Base-by-base conservation (phyloP, 768 basidiomycete species). In the Suillus variegatus region DNA sequence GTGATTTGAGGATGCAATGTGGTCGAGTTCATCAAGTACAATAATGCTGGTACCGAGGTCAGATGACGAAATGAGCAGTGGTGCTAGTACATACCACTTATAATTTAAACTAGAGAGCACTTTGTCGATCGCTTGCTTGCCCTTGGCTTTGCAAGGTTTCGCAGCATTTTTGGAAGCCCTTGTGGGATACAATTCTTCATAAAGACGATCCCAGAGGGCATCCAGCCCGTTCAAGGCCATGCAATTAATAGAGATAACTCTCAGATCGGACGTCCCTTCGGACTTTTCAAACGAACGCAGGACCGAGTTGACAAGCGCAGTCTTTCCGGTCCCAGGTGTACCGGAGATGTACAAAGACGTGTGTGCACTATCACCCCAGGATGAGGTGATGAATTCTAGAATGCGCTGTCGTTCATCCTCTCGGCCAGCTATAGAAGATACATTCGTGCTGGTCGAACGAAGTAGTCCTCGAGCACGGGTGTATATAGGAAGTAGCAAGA, bases 271-370 rank as follows among this genome's bases (percentile, higher is more conserved):
- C 51, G 69, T 68, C 38, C 81, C 79, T 9, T 79, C 69, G 32
- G 80, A 75, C 35, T 84, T 67, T 9, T 78, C 76, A 20, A 75
- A 64, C 2, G 67, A 65, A 22, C 75, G 76, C 25, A 95, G 74
- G 36, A 93, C 78, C 6, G 88, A 80, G 70, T 90, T 89, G 35
- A 95, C 86, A 4, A 97, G 80, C 0, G 93, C 94, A 2, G 93
- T 96, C 80, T 97, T 96, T 22, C 94, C 94, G 3, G 94, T 94
- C 1, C 96, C 97, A 4, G 95, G 95, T 2, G 94, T 87, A 10
- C 97, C 97, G 10, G 95, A 96, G 61, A 98, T 89, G 76, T 96
- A 98, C 65, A 97, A 81, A 51, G 86, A 83, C 12, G 86, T 80
- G 35, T 77, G 72, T 28, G 66, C 62, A 22, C 73, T 70, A 54